Evolutionary conservation across 2,329 filamentous ascomycete species (phyloP), one percentile per base, ranked within the genome.

Genomic region (Botrytis pseudocinerea): DNA sequence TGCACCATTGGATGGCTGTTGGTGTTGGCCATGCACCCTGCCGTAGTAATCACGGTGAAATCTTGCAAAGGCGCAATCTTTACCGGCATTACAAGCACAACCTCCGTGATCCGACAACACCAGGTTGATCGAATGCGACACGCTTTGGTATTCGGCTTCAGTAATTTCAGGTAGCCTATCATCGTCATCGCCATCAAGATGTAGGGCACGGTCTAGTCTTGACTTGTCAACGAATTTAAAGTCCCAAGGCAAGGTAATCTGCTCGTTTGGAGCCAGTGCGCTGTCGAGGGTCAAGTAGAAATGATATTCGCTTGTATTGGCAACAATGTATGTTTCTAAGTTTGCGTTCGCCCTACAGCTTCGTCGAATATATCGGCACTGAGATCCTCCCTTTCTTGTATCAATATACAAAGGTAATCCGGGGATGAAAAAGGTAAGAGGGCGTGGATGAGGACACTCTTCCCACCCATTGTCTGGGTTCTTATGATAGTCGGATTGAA

Each of bases 321-420:
- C 93, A 65, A 81, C 98, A 88, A 78, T 93, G 7, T 57, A 71
- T 0, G 95, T 97, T 80, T 96, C 95, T 78, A 98, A 85, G 46
- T 89, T 87, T n/a, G 96, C 90, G 79, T 98, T 99, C 1, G 96
- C 93, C 75, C 89, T 90, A 84, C 96, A 99, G 79, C 96, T 98
- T 76, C 95, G 90, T 73, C 96, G 90, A n/a, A 97, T 90, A 80
- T 96, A 98, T 62, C 96, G 92, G 73, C 96, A 90, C 51, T 90
- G 85, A 7, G 93, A 97, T 35, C 95, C 96, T 83, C 97, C 94
- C 80, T 89, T 89, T 74, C 96, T 88, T 16, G 95, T 96, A 82
- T 98, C 96, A 79, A 99, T 96, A 83, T 95, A 97, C 20, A 99
- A 88, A 0, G 95, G 95, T 14, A 98, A 88, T 73, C 91, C 87